phyloP scores from a whole-genome alignment of 1,284 basidiomycete genomes.

The Peniophora sp. region DNA sequence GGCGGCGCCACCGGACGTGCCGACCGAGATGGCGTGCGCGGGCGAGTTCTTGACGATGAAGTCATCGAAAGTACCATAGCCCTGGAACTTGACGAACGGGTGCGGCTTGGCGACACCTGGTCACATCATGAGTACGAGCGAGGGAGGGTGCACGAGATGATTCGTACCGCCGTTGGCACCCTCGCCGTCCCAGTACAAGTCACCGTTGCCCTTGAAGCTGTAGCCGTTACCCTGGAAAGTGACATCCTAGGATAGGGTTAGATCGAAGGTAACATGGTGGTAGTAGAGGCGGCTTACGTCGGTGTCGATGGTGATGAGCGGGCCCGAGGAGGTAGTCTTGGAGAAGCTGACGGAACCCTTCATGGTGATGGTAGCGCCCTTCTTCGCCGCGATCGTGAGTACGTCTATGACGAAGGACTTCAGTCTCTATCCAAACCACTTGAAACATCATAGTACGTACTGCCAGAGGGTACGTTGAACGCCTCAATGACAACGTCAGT shows the following conservation, averaged over 20 bases:
- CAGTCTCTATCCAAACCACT: no score
- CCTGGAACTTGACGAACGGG: slow-evolving; percentile 36
- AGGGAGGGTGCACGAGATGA: no score
- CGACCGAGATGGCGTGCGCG: no score
- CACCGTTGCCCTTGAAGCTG: slow-evolving; percentile 31
- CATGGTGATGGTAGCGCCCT: slow-evolving; percentile 21
- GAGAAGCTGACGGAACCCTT: slow-evolving; percentile 25
- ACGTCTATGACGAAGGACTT: slow-evolving; percentile 11
- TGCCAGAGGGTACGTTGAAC: slow-evolving; percentile 29
- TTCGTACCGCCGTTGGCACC: slow-evolving; percentile 30
- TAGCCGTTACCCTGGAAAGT: slow-evolving; percentile 32
- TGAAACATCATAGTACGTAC: no score
- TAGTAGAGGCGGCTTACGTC: no score
- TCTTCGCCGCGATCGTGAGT: slow-evolving; percentile 18
- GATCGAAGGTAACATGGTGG: no score
- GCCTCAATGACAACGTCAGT: slow-evolving; percentile 39
- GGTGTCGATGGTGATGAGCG: no score
- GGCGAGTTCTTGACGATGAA: slow-evolving; percentile 26
- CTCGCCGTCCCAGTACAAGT: slow-evolving; percentile 24
- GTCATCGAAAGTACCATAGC: slow-evolving; percentile 37
- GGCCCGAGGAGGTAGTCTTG: slow-evolving; percentile 16
- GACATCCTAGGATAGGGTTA: no score
- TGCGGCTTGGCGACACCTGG: slow-evolving; percentile 31
- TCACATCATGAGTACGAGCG: no score
- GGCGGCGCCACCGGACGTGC: no score